These are phyloP conservation scores for Pseudotsuga menziesii DNA, from an alignment of 75 land plant genomes.

Conservation along the genomic window DNA sequence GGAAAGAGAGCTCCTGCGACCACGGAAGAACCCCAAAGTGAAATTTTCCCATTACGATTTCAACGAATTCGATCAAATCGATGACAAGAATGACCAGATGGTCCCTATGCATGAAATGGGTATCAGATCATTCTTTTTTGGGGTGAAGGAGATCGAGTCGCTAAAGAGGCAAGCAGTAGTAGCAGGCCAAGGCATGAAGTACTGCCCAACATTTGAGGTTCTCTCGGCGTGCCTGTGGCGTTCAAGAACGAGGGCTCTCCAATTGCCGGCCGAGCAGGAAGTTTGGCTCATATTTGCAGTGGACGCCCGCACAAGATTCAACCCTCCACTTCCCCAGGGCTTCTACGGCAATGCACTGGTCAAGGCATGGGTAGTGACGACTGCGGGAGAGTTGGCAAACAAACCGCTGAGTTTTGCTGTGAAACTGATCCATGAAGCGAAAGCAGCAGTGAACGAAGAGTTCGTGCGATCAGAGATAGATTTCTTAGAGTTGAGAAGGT, in stretches of 20 bases:
- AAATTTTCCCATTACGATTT: constrained; percentile 39
- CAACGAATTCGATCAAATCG: constrained; percentile 31
- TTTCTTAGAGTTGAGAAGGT: constrained; percentile 42
- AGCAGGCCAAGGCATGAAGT: too few relatives aligned
- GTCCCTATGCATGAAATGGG: too few relatives aligned
- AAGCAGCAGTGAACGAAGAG: constrained; percentile 35
- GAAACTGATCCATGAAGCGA: constrained; percentile 49
- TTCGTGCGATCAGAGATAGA: constrained; percentile 68
- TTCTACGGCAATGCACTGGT: constrained; percentile 40
- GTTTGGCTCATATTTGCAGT: background rate
- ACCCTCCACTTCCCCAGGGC: constrained; percentile 31
- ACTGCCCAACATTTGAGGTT: constrained; percentile 34
- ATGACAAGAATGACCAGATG: constrained; percentile 1
- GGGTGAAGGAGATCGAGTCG: constrained; percentile 17
- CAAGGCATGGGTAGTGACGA: constrained; percentile 43
- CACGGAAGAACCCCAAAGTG: constrained; percentile 28
- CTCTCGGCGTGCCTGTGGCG: constrained; percentile 43
- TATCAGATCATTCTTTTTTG: too few relatives aligned
- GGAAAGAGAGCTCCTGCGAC: constrained; percentile 29
- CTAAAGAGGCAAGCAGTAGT: constrained; percentile 8
- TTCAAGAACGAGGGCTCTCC: constrained; percentile 31
- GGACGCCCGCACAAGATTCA: background rate
- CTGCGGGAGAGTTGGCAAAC: constrained; percentile 34
- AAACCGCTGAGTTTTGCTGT: constrained; percentile 49
- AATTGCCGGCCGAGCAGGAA: constrained; percentile 14